A percentile compares a stretch with the other conserved stretches of the same genome.
Conservation (phyloP, 2,329 filamentous ascomycete species). For the Fusarium fujikuroi region DNA sequence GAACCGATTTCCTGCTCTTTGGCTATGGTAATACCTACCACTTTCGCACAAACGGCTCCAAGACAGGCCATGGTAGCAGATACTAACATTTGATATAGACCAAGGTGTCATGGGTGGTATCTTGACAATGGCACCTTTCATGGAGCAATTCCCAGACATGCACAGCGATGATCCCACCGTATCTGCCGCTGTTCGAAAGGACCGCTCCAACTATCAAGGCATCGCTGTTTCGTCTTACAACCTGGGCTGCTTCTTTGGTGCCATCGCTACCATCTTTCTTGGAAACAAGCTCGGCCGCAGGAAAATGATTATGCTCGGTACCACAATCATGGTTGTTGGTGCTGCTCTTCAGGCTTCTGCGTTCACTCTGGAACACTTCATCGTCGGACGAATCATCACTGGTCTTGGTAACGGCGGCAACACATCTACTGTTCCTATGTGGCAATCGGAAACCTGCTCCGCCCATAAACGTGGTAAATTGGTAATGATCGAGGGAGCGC, state of each 20-base stretch:
- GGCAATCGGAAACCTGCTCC: slow-evolving; percentile 69
- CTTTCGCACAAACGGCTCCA: background rate
- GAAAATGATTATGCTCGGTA: slow-evolving; percentile 69
- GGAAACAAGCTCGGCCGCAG: slow-evolving; percentile 71
- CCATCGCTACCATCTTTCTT: slow-evolving; percentile 73
- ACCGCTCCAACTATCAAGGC: slow-evolving; percentile 63
- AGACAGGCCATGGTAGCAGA: background rate
- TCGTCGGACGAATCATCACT: slow-evolving; percentile 67
- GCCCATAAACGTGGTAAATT: slow-evolving; percentile 68
- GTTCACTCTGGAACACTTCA: slow-evolving; percentile 64
- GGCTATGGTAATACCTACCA: slow-evolving; percentile 58
- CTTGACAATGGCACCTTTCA: slow-evolving; percentile 72
- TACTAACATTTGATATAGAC: slow-evolving; percentile 59
- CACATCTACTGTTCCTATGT: slow-evolving; percentile 67
- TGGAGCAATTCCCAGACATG: slow-evolving; percentile 65
- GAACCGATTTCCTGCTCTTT: slow-evolving; percentile 75
- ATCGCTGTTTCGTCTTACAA: slow-evolving; percentile 68
- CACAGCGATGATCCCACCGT: slow-evolving; percentile 56
- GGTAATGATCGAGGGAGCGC: slow-evolving; percentile 69
- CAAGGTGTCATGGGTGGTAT: slow-evolving; percentile 82
- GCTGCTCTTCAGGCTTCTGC: slow-evolving; percentile 68
- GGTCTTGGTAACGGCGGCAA: slow-evolving; percentile 68
- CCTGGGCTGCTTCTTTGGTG: slow-evolving; percentile 71
- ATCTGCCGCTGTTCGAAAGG: slow-evolving; percentile 47
- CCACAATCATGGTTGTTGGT: slow-evolving; percentile 67